Evolutionary conservation across 106 monocot species (phyloP).

Genomic region (Amphibolis antarctica): DNA sequence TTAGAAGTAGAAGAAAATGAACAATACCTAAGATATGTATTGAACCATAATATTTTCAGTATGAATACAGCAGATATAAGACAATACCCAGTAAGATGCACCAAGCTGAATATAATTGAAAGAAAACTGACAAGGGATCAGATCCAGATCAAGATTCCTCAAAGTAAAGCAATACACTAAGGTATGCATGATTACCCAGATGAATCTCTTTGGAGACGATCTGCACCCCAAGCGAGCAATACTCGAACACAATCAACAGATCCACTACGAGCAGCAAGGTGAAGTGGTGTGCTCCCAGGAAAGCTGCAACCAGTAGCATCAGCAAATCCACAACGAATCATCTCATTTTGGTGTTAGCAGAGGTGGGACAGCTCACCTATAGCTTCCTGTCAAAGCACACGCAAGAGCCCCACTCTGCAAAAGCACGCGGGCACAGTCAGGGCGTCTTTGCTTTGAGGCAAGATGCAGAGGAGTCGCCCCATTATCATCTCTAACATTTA

Average conservation of each 20-base stretch:
- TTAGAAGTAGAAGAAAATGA: too few relatives aligned
- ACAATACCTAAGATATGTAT: too few relatives aligned
- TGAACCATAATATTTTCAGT: too few relatives aligned
- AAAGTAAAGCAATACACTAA: background rate
- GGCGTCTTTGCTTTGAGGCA: conserved; percentile 20
- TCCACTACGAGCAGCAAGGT: conserved; percentile 64
- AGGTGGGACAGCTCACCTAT: conserved; percentile 23
- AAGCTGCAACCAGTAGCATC: conserved; percentile 8
- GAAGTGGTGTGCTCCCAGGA: conserved; percentile 31
- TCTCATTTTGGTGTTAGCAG: background rate
- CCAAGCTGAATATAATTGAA: too few relatives aligned
- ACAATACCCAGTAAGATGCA: too few relatives aligned
- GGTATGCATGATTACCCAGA: conserved; percentile 32
- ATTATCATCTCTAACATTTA: conserved; percentile 34
- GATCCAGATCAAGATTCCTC: background rate
- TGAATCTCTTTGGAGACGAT: conserved; percentile 73
- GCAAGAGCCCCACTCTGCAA: conserved; percentile 41
- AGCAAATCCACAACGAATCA: background rate
- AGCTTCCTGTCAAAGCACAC: conserved; percentile 25
- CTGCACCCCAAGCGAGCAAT: conserved; percentile 73
- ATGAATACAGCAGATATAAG: too few relatives aligned
- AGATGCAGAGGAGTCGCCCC: conserved; percentile 42
- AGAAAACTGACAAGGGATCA: too few relatives aligned
- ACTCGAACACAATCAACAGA: conserved; percentile 65
- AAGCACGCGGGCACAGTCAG: conserved; percentile 25